Evolutionary conservation across 78 protist species (phyloP), one percentile per base, ranked within the genome.

Genomic region (Emiliania huxleyi): DNA sequence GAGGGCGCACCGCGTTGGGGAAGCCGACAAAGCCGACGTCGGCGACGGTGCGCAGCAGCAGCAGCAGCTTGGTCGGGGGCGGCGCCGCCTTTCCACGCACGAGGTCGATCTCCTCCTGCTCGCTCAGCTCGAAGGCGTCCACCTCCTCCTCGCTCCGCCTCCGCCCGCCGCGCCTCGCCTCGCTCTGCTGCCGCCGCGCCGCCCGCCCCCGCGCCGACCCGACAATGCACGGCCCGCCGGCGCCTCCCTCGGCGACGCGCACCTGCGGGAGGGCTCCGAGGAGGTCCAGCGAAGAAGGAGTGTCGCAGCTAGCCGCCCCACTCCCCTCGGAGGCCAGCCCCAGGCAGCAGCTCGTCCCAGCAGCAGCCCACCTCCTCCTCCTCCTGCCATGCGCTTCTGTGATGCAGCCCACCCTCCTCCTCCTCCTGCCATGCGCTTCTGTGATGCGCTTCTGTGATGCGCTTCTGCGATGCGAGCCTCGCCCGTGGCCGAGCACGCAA

Each of bases 1-100:
- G 90, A 26, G 96, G 92, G 87, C 95, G 95, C 45, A 96, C 97
- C 15, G 97, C 97, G 37, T 96, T 96, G 15, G 97, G 97, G 44
- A 91, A 94, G 46, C 97, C 97, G 26, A 96, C 95, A 37, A 96
- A 94, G 12, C 96, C 97, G 69, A 96, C 90, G 26, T 96, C 97
- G 5, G 97, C 97, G 33, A 45, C 89, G 25, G 69, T 42, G 56
- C 89, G 89, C 89, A 83, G 42, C 38, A 91, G 2, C 26, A 49
- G 29, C 90, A 42, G 42, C 81, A 91, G 88, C 29, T 15, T 8
- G 45, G 44, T 55, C n/a, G 45, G 75, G 37, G 37, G 42, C 21
- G 38, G 4, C 49, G 75, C 52, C 40, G 75, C 83, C 43, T 62
- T 37, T 33, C 94, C 95, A 43, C 96, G 96, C 33, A n/a, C n/a